Base-by-base conservation (phyloP, 345 rosid species). In the Sisymbrium irio region DNA sequence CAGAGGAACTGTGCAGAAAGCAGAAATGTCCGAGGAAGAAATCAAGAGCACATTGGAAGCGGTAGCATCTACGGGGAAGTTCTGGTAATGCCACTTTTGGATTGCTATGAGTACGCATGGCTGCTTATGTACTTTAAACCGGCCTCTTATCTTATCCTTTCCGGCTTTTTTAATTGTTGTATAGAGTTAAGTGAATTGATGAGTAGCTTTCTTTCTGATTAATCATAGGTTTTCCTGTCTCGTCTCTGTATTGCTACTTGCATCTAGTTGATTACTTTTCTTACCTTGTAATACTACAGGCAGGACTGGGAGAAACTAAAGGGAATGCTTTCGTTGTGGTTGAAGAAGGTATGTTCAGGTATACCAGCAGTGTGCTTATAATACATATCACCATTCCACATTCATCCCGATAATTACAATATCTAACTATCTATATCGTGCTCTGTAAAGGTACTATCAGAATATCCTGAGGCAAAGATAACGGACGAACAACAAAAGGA, bases 301-400 rank as follows among this genome's bases (percentile, higher is more conserved):
- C 87, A 83, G 71, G 90, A 85, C 59, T 95, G 99, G 99, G 90
- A 81, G 54, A 84, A 87, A 71, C 77, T 95, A 84, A 92, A 87
- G 87, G 81, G 75, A 79, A 71, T 81, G 80, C 79, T 95, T 37
- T 95, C 92, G 57, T 92, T 76, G 81, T 83, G 86, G 84, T 80
- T 95, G 89, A 95, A 92, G 93, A 93, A 89, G 99, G 99, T 95
- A 91, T 73, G 90, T 87, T 79, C 89, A 84, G 89, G 95, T 85
- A 89, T 73, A 93, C 82, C 74, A 55, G 69, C 62, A 20, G 77
- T 49, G 72, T 73, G 32, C 40, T 46, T 62, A 51, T 27, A 51
- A 70, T 44, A 44, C 18, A 25, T 72, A n/a, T 17, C 17, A 42
- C 49, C 53, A 60, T 59, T 61, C 19, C 15, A 4, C 51, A 11